phyloP scores from a whole-genome alignment of 306 rosid genomes.

The Malus orientalis region DNA sequence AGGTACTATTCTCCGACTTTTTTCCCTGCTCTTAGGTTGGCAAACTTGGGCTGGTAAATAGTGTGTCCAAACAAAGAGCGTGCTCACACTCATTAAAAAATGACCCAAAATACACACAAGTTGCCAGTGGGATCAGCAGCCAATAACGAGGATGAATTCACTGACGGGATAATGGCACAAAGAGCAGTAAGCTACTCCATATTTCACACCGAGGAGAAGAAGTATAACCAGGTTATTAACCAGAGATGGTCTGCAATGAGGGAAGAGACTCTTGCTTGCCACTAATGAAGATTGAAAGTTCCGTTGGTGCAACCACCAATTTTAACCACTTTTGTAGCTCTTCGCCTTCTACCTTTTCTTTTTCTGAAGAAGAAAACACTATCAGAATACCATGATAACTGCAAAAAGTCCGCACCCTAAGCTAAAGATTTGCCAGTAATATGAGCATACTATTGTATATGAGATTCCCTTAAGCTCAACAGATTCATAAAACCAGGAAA shows the following conservation, averaged over 20 bases:
- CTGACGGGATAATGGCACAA: conserved; percentile 11
- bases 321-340: conserved; percentile 84
- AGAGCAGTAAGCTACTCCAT: conserved; percentile 22
- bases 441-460: not conserved
- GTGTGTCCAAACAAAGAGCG: conserved; percentile 28
- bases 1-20: conserved; percentile 17
- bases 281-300: conserved; percentile 49
- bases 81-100: conserved; percentile 22
- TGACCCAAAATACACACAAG: conserved; percentile 44
- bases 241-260: conserved; percentile 19
- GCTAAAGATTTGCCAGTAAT: not conserved
- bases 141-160: conserved; percentile 31
- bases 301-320: conserved; percentile 78
- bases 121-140: conserved; percentile 27
- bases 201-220: conserved; percentile 17
- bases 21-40: conserved; percentile 13
- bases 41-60: conserved; percentile 7
- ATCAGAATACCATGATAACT: conserved; percentile 23
- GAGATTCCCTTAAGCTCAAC: not conserved
- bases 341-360: conserved; percentile 88
- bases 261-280: conserved; percentile 49
- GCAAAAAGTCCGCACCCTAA: not conserved
- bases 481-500: not conserved
- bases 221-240: conserved; percentile 16
- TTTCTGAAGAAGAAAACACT: conserved; percentile 46